phyloP scores from a whole-genome alignment of 495 filamentous ascomycete genomes.

The Achaetomiella virescens region DNA sequence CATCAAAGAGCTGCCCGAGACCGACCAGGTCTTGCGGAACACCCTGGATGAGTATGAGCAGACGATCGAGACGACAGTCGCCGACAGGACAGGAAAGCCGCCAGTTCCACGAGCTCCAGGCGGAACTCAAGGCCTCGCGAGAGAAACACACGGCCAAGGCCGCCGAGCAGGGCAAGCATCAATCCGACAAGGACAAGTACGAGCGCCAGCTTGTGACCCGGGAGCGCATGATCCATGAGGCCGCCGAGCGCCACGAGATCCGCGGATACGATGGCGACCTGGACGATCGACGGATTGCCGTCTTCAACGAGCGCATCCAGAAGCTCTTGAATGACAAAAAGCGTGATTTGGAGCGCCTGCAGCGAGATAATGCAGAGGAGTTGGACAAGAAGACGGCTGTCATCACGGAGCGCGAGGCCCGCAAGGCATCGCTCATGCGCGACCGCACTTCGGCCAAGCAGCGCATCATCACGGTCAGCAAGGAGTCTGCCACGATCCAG shows the following conservation, averaged over 20 bases:
- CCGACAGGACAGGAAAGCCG: conserved; percentile 57
- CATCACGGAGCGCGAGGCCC: conserved; percentile 63
- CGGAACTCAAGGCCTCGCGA: conserved; percentile 54
- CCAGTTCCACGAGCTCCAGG: conserved; percentile 57
- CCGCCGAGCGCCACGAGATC: conserved; percentile 72
- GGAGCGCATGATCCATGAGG: conserved; percentile 66
- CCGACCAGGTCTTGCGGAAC: conserved; percentile 69
- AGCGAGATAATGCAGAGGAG: conserved; percentile 63
- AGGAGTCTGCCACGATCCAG: conserved; percentile 55
- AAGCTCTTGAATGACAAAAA: conserved; percentile 72
- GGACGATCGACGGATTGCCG: conserved; percentile 62
- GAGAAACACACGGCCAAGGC: conserved; percentile 61
- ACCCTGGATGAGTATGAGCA: conserved; percentile 79
- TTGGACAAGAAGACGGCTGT: conserved; percentile 57
- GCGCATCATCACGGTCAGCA: conserved; percentile 64
- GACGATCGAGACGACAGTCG: conserved; percentile 55
- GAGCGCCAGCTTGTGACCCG: conserved; percentile 69
- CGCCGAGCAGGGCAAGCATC: conserved; percentile 72
- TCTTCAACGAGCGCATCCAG: conserved; percentile 73
- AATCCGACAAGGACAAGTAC: conserved; percentile 80
- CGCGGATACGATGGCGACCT: conserved; percentile 76
- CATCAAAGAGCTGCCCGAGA: conserved; percentile 67
- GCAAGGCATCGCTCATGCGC: conserved; percentile 59
- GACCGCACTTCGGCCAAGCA: conserved; percentile 63
- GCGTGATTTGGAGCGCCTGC: conserved; percentile 64